Evolutionary conservation across 1,284 basidiomycete genomes (phyloP).

Genomic region (Puccinia horiana): DNA sequence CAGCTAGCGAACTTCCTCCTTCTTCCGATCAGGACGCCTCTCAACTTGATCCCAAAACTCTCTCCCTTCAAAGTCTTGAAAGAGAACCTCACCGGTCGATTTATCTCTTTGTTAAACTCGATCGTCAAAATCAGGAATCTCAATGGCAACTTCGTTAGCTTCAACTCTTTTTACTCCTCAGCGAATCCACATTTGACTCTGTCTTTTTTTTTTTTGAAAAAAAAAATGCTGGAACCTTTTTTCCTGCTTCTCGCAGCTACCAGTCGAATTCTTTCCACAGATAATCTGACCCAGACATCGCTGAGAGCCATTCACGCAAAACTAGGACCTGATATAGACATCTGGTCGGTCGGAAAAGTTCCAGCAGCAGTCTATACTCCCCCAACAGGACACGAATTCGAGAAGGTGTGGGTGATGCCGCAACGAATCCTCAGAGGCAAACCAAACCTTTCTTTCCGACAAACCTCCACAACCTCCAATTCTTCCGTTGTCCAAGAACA

Average conservation of each 20-base stretch:
- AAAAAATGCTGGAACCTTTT: background rate
- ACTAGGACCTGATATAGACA: conserved; percentile 29
- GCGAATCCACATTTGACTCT: background rate
- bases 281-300: conserved; percentile 8
- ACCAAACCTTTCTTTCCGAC: conserved; percentile 1
- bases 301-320: conserved; percentile 1
- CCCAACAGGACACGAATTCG: background rate
- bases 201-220: background rate
- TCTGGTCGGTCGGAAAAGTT: conserved; percentile 33
- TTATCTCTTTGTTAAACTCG: conserved; percentile 15
- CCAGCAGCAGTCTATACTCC: conserved; percentile 26
- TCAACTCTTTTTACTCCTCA: background rate
- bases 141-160: conserved; percentile 37
- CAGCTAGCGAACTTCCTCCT: background rate
- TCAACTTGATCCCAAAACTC: background rate
- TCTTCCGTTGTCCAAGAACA: background rate
- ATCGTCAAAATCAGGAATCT: background rate
- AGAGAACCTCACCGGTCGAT: conserved; percentile 1
- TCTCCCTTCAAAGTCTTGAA: conserved; percentile 19
- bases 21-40: background rate
- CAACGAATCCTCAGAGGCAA: conserved; percentile 31
- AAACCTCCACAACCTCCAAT: background rate
- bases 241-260: background rate
- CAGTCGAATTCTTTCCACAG: background rate
- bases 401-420: conserved; percentile 44